Percentiles rank a stretch among this genome's conserved stretches.
Conservation (phyloP, 805 yeast genomes). For the Lachancea sp. region DNA sequence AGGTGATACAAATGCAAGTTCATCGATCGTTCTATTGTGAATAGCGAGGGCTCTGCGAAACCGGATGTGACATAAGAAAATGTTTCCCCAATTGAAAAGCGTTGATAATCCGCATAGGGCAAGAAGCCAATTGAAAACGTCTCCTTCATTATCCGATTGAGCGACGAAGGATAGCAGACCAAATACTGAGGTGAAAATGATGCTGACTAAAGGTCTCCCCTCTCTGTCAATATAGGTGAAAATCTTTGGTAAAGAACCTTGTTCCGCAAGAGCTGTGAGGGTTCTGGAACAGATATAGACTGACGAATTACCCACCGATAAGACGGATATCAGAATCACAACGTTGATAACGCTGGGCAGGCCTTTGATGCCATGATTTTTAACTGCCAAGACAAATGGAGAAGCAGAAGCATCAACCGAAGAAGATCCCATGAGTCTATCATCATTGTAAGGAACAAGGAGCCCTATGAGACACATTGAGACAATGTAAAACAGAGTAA, state of each 20-base stretch:
- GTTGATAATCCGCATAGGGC: constrained; percentile 60
- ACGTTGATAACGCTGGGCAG: constrained; percentile 62
- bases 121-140: constrained; percentile 57
- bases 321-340: constrained; percentile 57
- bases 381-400: constrained; percentile 71
- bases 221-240: constrained; percentile 56
- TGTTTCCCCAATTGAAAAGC: constrained; percentile 57
- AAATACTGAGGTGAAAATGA: constrained; percentile 43
- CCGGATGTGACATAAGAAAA: constrained; percentile 53
- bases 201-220: constrained; percentile 62
- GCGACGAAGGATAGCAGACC: constrained; percentile 56
- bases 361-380: constrained; percentile 55
- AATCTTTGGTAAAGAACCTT: constrained; percentile 54
- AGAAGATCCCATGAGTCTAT: constrained; percentile 37
- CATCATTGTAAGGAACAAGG: constrained; percentile 50
- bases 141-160: constrained; percentile 45
- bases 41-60: constrained; percentile 56
- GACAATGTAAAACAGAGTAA: constrained; percentile 41
- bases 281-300: constrained; percentile 66
- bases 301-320: constrained; percentile 70
- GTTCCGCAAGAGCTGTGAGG: constrained; percentile 53
- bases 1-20: constrained; percentile 60
- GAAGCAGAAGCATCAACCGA: constrained; percentile 60
- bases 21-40: constrained; percentile 65
- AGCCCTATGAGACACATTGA: constrained; percentile 40